Conservation (phyloP, 352 stramenopile species). For the Pythium sukuiense region DNA sequence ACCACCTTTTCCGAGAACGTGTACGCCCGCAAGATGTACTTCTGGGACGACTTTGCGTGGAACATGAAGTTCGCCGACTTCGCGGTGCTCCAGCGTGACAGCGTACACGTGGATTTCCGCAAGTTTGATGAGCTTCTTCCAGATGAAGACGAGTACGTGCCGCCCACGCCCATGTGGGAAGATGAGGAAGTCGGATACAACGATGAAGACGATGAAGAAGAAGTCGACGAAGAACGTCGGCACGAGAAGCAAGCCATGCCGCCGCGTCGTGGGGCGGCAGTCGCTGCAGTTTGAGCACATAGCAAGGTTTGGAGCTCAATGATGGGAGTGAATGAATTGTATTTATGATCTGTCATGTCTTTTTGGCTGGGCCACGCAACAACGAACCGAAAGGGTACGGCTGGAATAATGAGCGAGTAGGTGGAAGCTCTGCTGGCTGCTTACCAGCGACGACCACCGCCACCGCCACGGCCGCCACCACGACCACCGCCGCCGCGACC, state of each 20-base stretch:
- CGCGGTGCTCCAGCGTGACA: constrained; percentile 64
- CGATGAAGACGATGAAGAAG: constrained; percentile 9
- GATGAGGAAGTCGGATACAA: constrained; percentile 7
- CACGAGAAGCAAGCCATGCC: neutral
- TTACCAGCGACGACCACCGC: constrained; percentile 53
- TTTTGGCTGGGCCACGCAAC: neutral
- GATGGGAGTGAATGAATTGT: constrained; percentile 11
- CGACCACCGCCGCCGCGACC: constrained; percentile 65
- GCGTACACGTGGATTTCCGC: constrained; percentile 66
- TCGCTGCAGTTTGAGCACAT: constrained; percentile 6
- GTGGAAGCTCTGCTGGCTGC: neutral
- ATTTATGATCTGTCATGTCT: constrained; percentile 20
- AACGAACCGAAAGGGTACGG: neutral
- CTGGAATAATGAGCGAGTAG: neutral
- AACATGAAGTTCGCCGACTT: constrained; percentile 80
- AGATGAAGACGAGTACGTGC: constrained; percentile 20
- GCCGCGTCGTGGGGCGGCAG: neutral
- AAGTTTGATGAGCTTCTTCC: constrained; percentile 61
- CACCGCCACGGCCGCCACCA: constrained; percentile 37
- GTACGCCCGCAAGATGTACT: constrained; percentile 87
- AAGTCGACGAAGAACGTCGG: neutral
- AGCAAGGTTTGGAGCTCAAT: neutral
- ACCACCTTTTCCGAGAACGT: constrained; percentile 86
- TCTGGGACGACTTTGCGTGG: constrained; percentile 86
- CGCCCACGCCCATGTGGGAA: constrained; percentile 20